Conservation (phyloP, 345 rosid genomes). For the Cochlearia excelsa region DNA sequence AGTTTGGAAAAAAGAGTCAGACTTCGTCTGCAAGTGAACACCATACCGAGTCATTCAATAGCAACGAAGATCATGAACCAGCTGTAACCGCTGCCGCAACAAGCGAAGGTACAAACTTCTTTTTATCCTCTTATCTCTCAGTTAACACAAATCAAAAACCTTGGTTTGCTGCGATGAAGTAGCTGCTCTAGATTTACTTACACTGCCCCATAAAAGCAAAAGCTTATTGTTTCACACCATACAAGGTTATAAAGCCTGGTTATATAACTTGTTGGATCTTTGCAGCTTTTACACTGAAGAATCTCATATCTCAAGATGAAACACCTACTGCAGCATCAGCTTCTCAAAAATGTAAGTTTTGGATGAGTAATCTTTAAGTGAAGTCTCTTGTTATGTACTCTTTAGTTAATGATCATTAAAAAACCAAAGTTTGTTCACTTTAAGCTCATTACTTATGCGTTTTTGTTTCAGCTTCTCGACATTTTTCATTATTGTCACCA, state of each 20-base stretch:
- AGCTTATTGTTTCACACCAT: not conserved
- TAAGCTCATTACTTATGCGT: not conserved
- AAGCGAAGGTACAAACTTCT: slow-evolving; percentile 46
- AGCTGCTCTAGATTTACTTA: slow-evolving; percentile 9
- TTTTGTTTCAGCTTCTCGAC: slow-evolving; percentile 63
- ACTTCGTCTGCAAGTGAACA: slow-evolving; percentile 48
- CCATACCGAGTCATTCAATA: slow-evolving; percentile 37
- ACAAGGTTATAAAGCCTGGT: slow-evolving; percentile 1
- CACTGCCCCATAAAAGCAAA: slow-evolving; percentile 9
- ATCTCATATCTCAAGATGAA: slow-evolving; percentile 83
- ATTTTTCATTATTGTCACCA: slow-evolving; percentile 68
- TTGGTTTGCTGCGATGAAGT: not conserved
- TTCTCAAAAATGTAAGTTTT: slow-evolving; percentile 63
- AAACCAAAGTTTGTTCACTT: slow-evolving; percentile 3
- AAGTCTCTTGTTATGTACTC: not conserved
- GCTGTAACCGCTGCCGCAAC: slow-evolving; percentile 32
- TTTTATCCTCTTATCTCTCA: not conserved
- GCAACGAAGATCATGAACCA: slow-evolving; percentile 41
- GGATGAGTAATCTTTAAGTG: not conserved
- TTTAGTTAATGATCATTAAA: not conserved
- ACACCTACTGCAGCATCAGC: slow-evolving; percentile 50
- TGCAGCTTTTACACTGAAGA: slow-evolving; percentile 81
- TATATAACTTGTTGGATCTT: slow-evolving; percentile 7
- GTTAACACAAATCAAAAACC: not conserved
- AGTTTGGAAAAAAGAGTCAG: slow-evolving; percentile 71